A percentile compares a stretch with the other conserved stretches of the same genome.
These are phyloP conservation scores for Magnaporthiopsis poae DNA, from an alignment of 2,329 filamentous ascomycete species.

Conservation along the genomic window DNA sequence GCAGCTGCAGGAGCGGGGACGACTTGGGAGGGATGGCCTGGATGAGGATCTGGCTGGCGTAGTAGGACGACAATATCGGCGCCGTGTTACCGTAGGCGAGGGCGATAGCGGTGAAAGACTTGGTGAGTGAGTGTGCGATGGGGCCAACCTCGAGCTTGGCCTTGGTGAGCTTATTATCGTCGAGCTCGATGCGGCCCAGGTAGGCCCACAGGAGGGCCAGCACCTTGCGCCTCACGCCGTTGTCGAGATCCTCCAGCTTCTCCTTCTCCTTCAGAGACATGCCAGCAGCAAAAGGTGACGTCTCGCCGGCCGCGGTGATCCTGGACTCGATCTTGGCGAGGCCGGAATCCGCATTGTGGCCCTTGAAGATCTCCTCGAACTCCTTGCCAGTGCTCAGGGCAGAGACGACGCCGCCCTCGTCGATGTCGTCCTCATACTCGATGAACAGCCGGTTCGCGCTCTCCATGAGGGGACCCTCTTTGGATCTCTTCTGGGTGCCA, in stretches of 20 bases:
- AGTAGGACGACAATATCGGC: slow-evolving; percentile 74
- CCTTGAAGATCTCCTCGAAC: slow-evolving; percentile 65
- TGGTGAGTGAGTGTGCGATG: slow-evolving; percentile 73
- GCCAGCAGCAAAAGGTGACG: slow-evolving; percentile 41
- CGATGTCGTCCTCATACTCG: slow-evolving; percentile 77
- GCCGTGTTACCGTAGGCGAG: slow-evolving; percentile 77
- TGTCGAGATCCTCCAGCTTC: slow-evolving; percentile 70
- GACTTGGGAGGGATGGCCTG: slow-evolving; percentile 77
- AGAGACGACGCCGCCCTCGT: slow-evolving; percentile 67
- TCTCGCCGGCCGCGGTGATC: slow-evolving; percentile 54
- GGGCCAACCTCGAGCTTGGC: slow-evolving; percentile 86
- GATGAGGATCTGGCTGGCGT: slow-evolving; percentile 73
- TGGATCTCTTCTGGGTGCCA: slow-evolving; percentile 82
- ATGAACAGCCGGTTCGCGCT: slow-evolving; percentile 91
- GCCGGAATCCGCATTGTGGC: slow-evolving; percentile 68
- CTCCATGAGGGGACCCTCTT: slow-evolving; percentile 84
- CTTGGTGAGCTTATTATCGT: slow-evolving; percentile 65
- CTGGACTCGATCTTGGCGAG: slow-evolving; percentile 76
- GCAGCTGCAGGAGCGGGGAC: slow-evolving; percentile 84
- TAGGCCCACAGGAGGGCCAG: slow-evolving; percentile 91
- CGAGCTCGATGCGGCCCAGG: slow-evolving; percentile 75
- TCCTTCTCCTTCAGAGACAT: slow-evolving; percentile 65
- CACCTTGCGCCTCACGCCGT: slow-evolving; percentile 71
- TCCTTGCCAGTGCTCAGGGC: slow-evolving; percentile 81
- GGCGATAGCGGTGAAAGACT: slow-evolving; percentile 76